A percentile compares a stretch with the other conserved stretches of the same genome.
These are phyloP conservation scores for Favolaschia claudopus DNA, from an alignment of 768 basidiomycete species.

Conservation along the genomic window DNA sequence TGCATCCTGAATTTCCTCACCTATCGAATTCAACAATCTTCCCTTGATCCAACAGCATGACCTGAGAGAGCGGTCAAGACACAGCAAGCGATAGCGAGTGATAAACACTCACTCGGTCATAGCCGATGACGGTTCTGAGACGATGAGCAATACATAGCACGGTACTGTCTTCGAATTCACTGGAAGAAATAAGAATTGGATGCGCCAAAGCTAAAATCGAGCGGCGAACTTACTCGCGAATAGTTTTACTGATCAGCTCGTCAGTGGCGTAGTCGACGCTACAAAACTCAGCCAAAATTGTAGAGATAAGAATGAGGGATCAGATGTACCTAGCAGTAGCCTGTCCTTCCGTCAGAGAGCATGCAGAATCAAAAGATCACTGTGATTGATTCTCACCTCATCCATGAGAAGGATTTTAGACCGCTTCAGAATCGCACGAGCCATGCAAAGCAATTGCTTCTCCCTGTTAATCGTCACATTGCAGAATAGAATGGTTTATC, in stretches of 20 bases:
- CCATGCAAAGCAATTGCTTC: conserved; percentile 88
- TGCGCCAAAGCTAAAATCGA: neutral
- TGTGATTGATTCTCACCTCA: conserved; percentile 54
- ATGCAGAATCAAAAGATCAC: neutral
- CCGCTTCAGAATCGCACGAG: conserved; percentile 78
- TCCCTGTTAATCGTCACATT: conserved; percentile 51
- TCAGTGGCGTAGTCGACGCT: conserved; percentile 55
- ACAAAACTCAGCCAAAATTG: neutral
- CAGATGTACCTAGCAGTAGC: conserved; percentile 68
- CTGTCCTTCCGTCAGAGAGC: conserved; percentile 48
- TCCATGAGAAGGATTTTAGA: conserved; percentile 85
- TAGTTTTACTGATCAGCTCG: conserved; percentile 83
- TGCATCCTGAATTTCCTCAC: conserved; percentile 34
- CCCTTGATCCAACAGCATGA: conserved; percentile 81
- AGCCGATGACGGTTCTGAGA: conserved; percentile 80
- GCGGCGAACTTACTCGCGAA: conserved; percentile 67
- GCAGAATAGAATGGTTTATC: neutral
- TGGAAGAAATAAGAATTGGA: conserved; percentile 40
- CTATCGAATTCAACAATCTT: conserved; percentile 79
- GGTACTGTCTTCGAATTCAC: conserved; percentile 81
- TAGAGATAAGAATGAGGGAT: neutral
- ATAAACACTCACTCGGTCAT: conserved; percentile 69
- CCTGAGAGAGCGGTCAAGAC: conserved; percentile 47
- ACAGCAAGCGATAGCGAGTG: neutral
- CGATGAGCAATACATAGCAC: conserved; percentile 86